Evolutionary conservation across 441 rosid species (phyloP).

Genomic region (Sinapis alba): DNA sequence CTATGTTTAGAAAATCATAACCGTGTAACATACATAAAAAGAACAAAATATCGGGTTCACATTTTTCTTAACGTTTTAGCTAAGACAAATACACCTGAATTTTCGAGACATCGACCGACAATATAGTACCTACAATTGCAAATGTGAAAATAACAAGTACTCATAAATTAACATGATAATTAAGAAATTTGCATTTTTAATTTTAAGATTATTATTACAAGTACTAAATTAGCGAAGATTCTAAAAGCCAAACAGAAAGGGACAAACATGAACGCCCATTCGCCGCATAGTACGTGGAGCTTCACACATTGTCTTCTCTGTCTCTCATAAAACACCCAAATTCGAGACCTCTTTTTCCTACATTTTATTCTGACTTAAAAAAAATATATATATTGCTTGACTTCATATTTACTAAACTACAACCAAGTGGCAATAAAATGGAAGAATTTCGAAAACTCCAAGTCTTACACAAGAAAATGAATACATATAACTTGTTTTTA

Average conservation of each 20-base stretch:
- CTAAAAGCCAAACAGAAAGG: constrained; percentile 33
- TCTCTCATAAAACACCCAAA: constrained; percentile 45
- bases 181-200: not conserved
- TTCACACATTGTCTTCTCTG: constrained; percentile 31
- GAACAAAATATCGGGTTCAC: not conserved
- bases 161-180: not conserved
- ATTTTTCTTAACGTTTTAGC: not conserved
- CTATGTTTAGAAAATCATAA: not conserved
- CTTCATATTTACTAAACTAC: constrained; percentile 22
- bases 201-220: not conserved
- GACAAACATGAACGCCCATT: constrained; percentile 35
- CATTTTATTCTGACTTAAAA: not conserved
- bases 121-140: not conserved
- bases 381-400: constrained; percentile 24
- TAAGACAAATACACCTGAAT: not conserved
- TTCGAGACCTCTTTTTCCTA: constrained; percentile 44
- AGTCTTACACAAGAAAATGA: not conserved
- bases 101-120: not conserved
- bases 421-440: constrained; percentile 19
- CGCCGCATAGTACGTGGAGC: constrained; percentile 40
- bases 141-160: constrained; percentile 4
- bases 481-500: not conserved
- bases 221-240: not conserved
- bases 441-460: constrained; percentile 31
- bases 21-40: not conserved